Conservation (phyloP, 2,329 filamentous ascomycete genomes). For the Rosellinia necatrix region DNA sequence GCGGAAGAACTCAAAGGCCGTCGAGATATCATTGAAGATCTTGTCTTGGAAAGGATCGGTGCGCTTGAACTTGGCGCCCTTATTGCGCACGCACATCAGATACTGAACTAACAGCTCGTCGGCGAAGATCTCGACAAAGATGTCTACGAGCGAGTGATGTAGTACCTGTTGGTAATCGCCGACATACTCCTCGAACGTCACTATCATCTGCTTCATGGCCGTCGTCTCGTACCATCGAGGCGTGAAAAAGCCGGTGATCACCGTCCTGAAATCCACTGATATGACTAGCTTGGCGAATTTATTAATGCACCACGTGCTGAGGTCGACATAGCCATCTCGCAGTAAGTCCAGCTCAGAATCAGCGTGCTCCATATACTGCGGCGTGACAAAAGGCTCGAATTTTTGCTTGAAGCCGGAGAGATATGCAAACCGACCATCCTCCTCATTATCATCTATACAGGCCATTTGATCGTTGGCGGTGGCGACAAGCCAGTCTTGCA, state of each 20-base stretch:
- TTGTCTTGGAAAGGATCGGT: constrained; percentile 89
- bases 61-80: constrained; percentile 84
- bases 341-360: constrained; percentile 74
- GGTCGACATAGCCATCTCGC: constrained; percentile 91
- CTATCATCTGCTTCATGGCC: constrained; percentile 90
- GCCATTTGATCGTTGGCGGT: constrained; percentile 98
- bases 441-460: constrained; percentile 91
- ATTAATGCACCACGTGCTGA: constrained; percentile 89
- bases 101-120: constrained; percentile 90
- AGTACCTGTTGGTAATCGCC: constrained; percentile 82
- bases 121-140: constrained; percentile 90
- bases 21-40: constrained; percentile 89
- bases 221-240: constrained; percentile 84
- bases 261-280: constrained; percentile 81
- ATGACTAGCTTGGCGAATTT: constrained; percentile 89
- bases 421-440: constrained; percentile 76
- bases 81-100: constrained; percentile 83
- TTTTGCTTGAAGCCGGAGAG: constrained; percentile 84
- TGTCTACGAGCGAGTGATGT: constrained; percentile 85
- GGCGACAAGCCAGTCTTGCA: constrained; percentile 95
- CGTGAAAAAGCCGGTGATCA: constrained; percentile 90
- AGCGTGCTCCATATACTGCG: constrained; percentile 77
- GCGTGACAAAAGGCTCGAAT: constrained; percentile 78
- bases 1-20: constrained; percentile 88
- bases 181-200: constrained; percentile 94